Evolutionary conservation across 78 protist species (phyloP).

Genomic region (Dictyostelium capitatum): DNA sequence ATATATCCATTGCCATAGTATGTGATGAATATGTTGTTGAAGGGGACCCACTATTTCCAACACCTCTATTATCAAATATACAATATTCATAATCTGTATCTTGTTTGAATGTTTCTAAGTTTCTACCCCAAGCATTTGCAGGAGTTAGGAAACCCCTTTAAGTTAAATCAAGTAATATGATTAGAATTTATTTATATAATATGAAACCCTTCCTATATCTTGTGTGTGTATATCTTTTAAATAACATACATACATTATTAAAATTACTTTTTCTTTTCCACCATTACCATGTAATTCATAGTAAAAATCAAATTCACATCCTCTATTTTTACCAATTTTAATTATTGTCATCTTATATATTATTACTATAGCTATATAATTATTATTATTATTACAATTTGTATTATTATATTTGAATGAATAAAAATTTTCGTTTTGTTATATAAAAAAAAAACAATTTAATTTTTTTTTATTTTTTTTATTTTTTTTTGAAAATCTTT

Average conservation of each 20-base stretch:
- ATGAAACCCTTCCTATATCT: background rate
- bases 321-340: constrained; percentile 36
- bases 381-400: no score
- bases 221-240: no score
- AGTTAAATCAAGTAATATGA: background rate
- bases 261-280: background rate
- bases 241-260: no score
- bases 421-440: no score
- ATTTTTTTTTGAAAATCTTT: no score
- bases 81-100: constrained; percentile 34
- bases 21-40: background rate
- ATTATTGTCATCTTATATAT: background rate
- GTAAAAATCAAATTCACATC: constrained; percentile 11
- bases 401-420: no score
- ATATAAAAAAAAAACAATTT: no score
- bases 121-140: constrained; percentile 3
- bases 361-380: no score
- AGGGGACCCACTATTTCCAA: constrained; percentile 53
- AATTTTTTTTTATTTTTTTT: no score
- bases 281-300: constrained; percentile 29
- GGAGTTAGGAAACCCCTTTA: constrained; percentile 54
- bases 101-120: background rate
- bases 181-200: no score
- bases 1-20: constrained; percentile 55
- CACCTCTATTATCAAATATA: constrained; percentile 78